phyloP scores from a whole-genome alignment of 2,329 filamentous ascomycete genomes.

The Fonsecaea pedrosoi region DNA sequence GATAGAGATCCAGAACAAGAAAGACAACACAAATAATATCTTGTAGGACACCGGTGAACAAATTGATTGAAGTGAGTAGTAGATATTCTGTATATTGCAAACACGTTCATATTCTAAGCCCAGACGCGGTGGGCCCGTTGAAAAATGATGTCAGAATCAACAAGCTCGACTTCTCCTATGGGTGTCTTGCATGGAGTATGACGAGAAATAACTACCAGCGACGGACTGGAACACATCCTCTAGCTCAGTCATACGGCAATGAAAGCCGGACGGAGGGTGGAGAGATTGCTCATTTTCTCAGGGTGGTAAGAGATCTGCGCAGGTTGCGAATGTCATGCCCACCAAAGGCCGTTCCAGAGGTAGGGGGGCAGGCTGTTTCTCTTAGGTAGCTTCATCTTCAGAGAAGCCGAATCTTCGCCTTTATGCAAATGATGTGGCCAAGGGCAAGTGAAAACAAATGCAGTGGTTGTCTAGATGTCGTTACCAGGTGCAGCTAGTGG shows the following conservation, averaged over 20 bases:
- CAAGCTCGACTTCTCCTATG: neutral
- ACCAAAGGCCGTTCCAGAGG: neutral
- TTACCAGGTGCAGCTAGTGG: neutral
- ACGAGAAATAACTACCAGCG: neutral
- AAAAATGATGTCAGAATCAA: conserved; percentile 20
- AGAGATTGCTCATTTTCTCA: neutral
- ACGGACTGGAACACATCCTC: neutral
- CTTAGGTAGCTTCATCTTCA: neutral
- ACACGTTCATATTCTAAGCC: neutral
- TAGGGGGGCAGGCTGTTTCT: neutral
- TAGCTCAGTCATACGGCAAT: neutral
- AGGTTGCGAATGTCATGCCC: neutral
- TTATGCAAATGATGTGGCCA: neutral
- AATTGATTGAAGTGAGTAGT: neutral
- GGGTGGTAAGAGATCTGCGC: neutral
- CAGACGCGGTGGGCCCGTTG: neutral
- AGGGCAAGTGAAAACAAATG: neutral
- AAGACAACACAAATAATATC: neutral
- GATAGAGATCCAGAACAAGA: neutral
- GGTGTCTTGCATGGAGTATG: neutral
- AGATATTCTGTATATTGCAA: neutral
- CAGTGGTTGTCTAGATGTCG: neutral
- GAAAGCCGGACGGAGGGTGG: neutral
- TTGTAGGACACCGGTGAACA: neutral
- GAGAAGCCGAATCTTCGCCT: neutral